A percentile compares a stretch with the other conserved stretches of the same genome.
Conservation (phyloP, 352 stramenopile genomes). For the Globisporangium solare region DNA sequence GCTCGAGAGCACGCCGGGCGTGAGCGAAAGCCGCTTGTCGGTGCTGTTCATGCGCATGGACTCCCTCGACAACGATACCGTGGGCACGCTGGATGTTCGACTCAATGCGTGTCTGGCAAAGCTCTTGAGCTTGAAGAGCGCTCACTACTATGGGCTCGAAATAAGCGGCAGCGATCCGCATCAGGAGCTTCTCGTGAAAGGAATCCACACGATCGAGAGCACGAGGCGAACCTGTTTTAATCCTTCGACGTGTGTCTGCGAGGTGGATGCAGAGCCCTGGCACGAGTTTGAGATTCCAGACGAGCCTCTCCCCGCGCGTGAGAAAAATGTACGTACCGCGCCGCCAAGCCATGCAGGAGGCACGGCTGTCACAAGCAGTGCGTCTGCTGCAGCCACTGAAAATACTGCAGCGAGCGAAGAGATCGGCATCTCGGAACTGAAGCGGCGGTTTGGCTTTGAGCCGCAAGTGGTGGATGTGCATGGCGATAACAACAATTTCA, state of each 20-base stretch:
- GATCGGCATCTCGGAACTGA: constrained; percentile 58
- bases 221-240: constrained; percentile 38
- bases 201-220: not conserved
- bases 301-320: not conserved
- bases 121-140: constrained; percentile 34
- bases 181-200: constrained; percentile 30
- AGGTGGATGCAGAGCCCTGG: constrained; percentile 51
- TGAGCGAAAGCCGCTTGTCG: constrained; percentile 38
- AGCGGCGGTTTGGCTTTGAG: constrained; percentile 60
- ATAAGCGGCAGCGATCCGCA: constrained; percentile 57
- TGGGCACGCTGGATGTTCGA: constrained; percentile 50
- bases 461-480: constrained; percentile 15
- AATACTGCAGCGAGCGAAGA: constrained; percentile 14
- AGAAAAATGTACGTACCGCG: no score
- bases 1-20: constrained; percentile 31
- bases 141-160: constrained; percentile 43
- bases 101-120: constrained; percentile 34
- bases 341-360: no score
- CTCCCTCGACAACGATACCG: constrained; percentile 45
- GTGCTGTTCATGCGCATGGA: constrained; percentile 58
- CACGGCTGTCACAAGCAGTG: no score
- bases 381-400: no score
- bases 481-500: constrained; percentile 12
- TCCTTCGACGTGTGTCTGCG: constrained; percentile 37
- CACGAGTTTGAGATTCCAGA: constrained; percentile 33